A percentile compares a stretch with the other conserved stretches of the same genome.
phyloP scores from a whole-genome alignment of 208 protist species.

The Trichomonas gallinae region DNA sequence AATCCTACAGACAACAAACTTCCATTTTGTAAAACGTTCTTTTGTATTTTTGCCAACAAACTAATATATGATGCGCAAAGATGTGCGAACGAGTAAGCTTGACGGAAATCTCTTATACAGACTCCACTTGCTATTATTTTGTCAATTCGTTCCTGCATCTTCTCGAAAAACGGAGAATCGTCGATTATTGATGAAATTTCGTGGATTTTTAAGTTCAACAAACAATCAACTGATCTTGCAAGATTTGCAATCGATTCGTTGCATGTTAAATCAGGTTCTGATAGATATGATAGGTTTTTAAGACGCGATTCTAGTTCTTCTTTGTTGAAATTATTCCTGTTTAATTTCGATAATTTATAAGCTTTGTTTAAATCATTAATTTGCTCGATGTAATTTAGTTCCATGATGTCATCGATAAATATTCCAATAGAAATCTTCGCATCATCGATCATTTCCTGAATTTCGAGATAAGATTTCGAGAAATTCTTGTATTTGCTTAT shows the following conservation, averaged over 20 bases:
- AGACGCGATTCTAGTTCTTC: neutral
- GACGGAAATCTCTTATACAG: neutral
- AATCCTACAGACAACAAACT: neutral
- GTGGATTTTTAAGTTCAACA: neutral
- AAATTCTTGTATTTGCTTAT: neutral
- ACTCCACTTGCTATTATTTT: neutral
- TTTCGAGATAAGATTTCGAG: neutral
- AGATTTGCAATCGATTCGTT: neutral
- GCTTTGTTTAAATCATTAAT: neutral
- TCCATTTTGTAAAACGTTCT: neutral
- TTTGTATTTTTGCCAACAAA: neutral
- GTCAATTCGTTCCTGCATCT: neutral
- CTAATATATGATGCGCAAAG: neutral
- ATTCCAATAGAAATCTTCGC: neutral
- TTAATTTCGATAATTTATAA: neutral
- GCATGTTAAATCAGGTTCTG: neutral
- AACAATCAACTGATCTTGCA: neutral
- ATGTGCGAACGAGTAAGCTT: neutral
- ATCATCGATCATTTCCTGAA: neutral
- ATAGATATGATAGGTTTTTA: neutral
- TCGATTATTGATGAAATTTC: neutral
- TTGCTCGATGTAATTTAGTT: neutral
- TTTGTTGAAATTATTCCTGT: neutral
- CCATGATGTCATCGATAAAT: neutral
- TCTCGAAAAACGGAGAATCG: neutral